Conservation (phyloP, 352 stramenopile genomes). For the Plasmopara muralis region DNA sequence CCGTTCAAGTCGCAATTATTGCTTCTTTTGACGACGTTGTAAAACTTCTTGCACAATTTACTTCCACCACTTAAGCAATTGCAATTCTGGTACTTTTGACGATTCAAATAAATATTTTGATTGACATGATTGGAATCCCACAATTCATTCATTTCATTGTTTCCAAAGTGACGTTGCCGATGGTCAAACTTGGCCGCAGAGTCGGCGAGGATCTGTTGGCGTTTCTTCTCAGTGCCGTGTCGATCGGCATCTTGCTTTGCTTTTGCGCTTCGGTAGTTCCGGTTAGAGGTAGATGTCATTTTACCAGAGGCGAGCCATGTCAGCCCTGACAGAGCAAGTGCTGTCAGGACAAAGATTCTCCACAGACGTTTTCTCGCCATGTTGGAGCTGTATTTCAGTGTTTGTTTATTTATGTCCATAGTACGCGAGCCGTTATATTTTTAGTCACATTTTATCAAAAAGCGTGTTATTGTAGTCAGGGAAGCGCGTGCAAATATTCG, state of each 20-base stretch:
- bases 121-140: conserved; percentile 2
- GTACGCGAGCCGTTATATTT: too few species aligned
- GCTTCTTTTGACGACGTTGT: too few species aligned
- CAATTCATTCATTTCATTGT: conserved; percentile 3
- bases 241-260: conserved; percentile 7
- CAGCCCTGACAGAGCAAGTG: not conserved
- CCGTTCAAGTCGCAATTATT: too few species aligned
- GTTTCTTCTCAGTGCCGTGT: conserved; percentile 2
- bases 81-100: not conserved
- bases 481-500: too few species aligned
- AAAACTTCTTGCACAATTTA: too few species aligned
- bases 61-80: too few species aligned
- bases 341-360: not conserved
- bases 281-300: not conserved
- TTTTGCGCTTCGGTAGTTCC: conserved; percentile 2
- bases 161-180: conserved; percentile 1
- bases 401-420: too few species aligned
- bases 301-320: not conserved
- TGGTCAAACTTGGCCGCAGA: conserved; percentile 5
- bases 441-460: too few species aligned
- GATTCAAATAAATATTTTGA: not conserved
- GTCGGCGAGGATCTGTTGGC: conserved; percentile 3
- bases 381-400: conserved; percentile 4
- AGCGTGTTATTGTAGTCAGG: too few species aligned
- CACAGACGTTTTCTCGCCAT: conserved; percentile 14